Conservation (phyloP, 768 basidiomycete species). For the Lentinula aciculospora region DNA sequence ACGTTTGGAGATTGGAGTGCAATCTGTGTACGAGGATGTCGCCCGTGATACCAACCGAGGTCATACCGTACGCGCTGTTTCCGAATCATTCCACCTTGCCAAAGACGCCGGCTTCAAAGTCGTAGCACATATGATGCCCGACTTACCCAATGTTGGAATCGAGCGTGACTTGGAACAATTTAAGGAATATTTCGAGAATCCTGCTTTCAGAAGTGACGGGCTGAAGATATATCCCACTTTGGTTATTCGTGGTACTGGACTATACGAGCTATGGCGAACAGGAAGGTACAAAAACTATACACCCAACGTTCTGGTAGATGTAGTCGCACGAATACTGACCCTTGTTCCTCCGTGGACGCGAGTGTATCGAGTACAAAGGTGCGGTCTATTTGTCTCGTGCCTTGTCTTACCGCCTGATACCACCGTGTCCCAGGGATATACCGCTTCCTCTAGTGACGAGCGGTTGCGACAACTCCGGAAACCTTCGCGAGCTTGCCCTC, state of each 20-base stretch:
- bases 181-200: slow-evolving; percentile 99
- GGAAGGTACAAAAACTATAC: slow-evolving; percentile 99
- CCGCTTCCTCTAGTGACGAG: slow-evolving; percentile 94
- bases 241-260: slow-evolving; percentile 93
- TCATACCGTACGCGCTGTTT: slow-evolving; percentile 95
- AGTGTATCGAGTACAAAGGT: slow-evolving; percentile 97
- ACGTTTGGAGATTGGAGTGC: slow-evolving; percentile 95
- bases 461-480: slow-evolving; percentile 97
- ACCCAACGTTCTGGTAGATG: slow-evolving; percentile 96
- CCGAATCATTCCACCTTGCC: slow-evolving; percentile 94
- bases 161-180: slow-evolving; percentile 98
- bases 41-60: slow-evolving; percentile 98
- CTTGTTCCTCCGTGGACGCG: slow-evolving; percentile 98
- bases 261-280: slow-evolving; percentile 95
- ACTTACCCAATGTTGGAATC: slow-evolving; percentile 94
- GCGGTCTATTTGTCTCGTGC: slow-evolving; percentile 5
- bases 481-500: slow-evolving; percentile 90
- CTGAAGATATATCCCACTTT: slow-evolving; percentile 98
- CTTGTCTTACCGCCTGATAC: slow-evolving; percentile 5
- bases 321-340: slow-evolving; percentile 92
- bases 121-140: slow-evolving; percentile 99
- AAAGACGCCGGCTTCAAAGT: slow-evolving; percentile 99
- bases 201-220: slow-evolving; percentile 94
- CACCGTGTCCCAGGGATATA: slow-evolving; percentile 71
- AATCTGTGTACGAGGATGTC: slow-evolving; percentile 99